These are phyloP conservation scores for Xylariaceae sp. DNA, from an alignment of 2,329 filamentous ascomycete species.

Conservation along the genomic window DNA sequence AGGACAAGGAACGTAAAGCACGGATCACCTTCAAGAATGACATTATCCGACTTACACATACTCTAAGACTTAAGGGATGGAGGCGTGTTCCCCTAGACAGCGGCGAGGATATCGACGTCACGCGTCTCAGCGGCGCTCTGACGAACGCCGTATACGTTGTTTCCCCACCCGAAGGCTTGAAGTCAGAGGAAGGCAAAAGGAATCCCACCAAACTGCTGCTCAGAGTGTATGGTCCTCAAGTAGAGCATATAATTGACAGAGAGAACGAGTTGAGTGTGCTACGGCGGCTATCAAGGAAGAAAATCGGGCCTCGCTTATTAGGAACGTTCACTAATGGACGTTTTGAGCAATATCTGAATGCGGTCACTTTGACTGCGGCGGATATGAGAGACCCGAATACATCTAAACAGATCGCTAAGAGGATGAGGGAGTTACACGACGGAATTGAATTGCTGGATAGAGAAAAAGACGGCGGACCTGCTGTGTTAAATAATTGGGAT, in stretches of 20 bases:
- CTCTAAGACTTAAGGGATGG: constrained; percentile 89
- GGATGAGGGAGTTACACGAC: constrained; percentile 94
- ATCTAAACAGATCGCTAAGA: constrained; percentile 91
- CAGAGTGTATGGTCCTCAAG: constrained; percentile 91
- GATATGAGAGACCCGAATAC: constrained; percentile 82
- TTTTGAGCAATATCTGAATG: constrained; percentile 93
- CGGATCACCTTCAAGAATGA: constrained; percentile 92
- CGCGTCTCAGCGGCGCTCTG: constrained; percentile 83
- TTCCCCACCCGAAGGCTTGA: constrained; percentile 70
- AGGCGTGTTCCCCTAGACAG: constrained; percentile 74
- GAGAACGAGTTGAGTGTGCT: constrained; percentile 88
- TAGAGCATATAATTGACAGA: constrained; percentile 93
- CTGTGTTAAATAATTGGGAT: constrained; percentile 93
- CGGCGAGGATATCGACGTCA: constrained; percentile 69
- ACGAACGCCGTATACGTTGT: constrained; percentile 98
- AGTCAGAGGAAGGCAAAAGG: constrained; percentile 44
- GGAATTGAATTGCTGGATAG: constrained; percentile 82
- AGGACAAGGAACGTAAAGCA: constrained; percentile 70
- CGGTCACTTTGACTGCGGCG: constrained; percentile 73
- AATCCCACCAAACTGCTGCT: constrained; percentile 73
- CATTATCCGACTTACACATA: constrained; percentile 87
- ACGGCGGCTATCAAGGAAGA: constrained; percentile 82
- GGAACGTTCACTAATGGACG: constrained; percentile 94
- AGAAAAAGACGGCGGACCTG: constrained; percentile 78
- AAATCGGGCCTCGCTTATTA: constrained; percentile 86